These are phyloP conservation scores for Kandelia obovata DNA, from an alignment of 345 rosid species.

Conservation along the genomic window DNA sequence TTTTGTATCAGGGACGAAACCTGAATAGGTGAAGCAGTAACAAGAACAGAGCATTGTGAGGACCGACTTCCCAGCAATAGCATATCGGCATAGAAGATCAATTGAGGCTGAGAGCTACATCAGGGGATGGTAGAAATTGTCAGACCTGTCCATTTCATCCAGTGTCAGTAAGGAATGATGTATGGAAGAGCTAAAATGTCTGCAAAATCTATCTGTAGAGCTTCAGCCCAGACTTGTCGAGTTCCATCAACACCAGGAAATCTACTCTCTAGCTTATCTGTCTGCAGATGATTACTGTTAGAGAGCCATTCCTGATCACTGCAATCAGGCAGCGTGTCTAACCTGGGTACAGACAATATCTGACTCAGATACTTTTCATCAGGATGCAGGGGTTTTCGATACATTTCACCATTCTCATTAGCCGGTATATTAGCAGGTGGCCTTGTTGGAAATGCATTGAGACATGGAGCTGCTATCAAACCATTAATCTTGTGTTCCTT, in stretches of 20 bases:
- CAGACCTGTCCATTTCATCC: neutral
- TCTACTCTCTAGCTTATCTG: conserved; percentile 34
- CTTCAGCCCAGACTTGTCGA: conserved; percentile 61
- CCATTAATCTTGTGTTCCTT: conserved; percentile 19
- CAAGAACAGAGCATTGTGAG: neutral
- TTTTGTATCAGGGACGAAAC: neutral
- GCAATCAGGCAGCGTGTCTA: conserved; percentile 46
- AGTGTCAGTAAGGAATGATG: conserved; percentile 60
- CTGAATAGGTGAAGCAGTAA: conserved; percentile 9
- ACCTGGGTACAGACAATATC: conserved; percentile 52
- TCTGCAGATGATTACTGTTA: conserved; percentile 18
- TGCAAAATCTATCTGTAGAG: conserved; percentile 54
- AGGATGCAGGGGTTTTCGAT: conserved; percentile 58
- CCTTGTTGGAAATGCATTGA: neutral
- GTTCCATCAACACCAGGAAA: conserved; percentile 26
- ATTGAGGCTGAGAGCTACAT: neutral
- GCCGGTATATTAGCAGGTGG: conserved; percentile 29
- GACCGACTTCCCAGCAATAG: neutral
- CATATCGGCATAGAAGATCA: neutral
- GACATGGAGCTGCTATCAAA: neutral
- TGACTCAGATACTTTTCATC: conserved; percentile 56
- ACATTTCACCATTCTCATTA: conserved; percentile 36
- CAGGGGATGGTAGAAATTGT: neutral
- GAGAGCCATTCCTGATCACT: conserved; percentile 69
- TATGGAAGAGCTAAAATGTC: conserved; percentile 68